Base-by-base conservation (phyloP, 2,329 filamentous ascomycete species). In the Colletotrichum sp. region DNA sequence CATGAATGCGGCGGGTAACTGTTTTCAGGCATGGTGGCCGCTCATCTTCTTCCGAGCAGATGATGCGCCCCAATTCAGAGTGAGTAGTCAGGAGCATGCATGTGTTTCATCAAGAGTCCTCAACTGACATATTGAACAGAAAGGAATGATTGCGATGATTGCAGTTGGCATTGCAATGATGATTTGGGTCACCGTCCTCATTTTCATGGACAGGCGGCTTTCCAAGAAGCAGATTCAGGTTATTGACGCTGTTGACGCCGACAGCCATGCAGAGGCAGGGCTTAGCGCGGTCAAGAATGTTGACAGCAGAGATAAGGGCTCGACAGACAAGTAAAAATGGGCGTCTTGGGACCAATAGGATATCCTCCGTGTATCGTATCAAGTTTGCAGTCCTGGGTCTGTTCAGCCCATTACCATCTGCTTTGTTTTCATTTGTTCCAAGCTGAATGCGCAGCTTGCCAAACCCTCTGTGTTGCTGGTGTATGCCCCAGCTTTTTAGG, bases 1-100 rank as follows among this genome's bases (percentile, higher is more conserved):
- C 60, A 71, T 71, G 69, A 71, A 71, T 15, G 67, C 67, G 6
- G 67, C 67, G n/a, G 67, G 67, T 8, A 69, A 69, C 12, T 69
- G 67, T 26, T 69, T 69, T 26, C 67, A 69, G 34, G 67, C 67
- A 7, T 69, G 67, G 67, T 69, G 67, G 67, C 67, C 55, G 24
- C 67, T 69, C 7, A 69, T 69, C 18, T 69, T 69, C 16, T 69
- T 36, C 52, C 52, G 67, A 16, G 67, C 55, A 12, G 55, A 62
- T 36, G 67, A 69, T n/a, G 67, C 55, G 8, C 67, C 55, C 9
- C 18, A 69, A 5, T 62, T 69, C 3, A 60, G 32, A 18, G 67
- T 69, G 26, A 62, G 67, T 60, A 26, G 18, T 26, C 21, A 4
- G 4, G 7, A 5, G 13, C 26, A 9, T 18, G 52, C 8, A 26